phyloP scores from a whole-genome alignment of 2,329 filamentous ascomycete species.

The Alternaria rosae region DNA sequence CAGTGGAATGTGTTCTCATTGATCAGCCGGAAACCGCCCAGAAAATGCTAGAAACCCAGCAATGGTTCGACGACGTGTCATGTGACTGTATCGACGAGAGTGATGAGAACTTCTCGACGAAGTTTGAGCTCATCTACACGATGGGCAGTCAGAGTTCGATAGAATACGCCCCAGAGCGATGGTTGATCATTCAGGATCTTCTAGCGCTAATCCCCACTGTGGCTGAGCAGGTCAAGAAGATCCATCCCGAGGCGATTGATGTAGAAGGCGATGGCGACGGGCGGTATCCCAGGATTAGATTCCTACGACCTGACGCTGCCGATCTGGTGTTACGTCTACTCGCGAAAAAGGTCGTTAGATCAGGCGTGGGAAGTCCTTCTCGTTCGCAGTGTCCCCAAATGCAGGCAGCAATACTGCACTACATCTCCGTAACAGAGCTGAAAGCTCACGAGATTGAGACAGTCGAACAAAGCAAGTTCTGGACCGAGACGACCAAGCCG shows the following conservation, averaged over 20 bases:
- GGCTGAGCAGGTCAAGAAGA: slow-evolving; percentile 36
- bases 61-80: slow-evolving; percentile 54
- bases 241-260: slow-evolving; percentile 55
- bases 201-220: slow-evolving; percentile 55
- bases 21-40: slow-evolving; percentile 39
- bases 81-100: slow-evolving; percentile 71
- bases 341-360: slow-evolving; percentile 51
- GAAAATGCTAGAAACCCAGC: slow-evolving; percentile 52
- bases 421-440: slow-evolving; percentile 54
- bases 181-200: slow-evolving; percentile 63
- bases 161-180: slow-evolving; percentile 64
- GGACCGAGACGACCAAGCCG: slow-evolving; percentile 42
- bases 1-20: slow-evolving; percentile 58
- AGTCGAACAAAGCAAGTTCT: slow-evolving; percentile 43
- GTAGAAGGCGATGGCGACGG: slow-evolving; percentile 42
- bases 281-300: slow-evolving; percentile 59
- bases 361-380: slow-evolving; percentile 58
- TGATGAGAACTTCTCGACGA: slow-evolving; percentile 68
- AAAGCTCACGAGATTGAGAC: slow-evolving; percentile 37
- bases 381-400: slow-evolving; percentile 41
- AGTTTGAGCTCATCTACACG: slow-evolving; percentile 70
- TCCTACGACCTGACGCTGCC: slow-evolving; percentile 55
- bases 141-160: slow-evolving; percentile 62
- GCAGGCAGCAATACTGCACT: slow-evolving; percentile 49
- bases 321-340: slow-evolving; percentile 35